Evolutionary conservation across 352 stramenopile genomes (phyloP).

Genomic region (Phytophthora colocasiae): DNA sequence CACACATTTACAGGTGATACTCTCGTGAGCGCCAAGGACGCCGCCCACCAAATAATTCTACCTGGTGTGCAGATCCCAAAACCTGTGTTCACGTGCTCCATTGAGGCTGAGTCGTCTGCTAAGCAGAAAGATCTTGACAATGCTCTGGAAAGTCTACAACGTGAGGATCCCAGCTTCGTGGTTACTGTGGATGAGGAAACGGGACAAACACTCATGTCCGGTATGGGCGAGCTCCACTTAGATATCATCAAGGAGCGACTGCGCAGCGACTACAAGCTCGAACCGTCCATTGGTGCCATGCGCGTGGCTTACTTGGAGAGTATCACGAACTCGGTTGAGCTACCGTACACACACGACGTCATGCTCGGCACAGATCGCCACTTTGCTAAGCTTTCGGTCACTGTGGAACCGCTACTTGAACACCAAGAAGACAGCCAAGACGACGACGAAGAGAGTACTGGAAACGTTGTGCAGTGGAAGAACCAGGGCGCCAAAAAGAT

Average conservation of each 20-base stretch:
- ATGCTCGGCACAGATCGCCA: constrained; percentile 77
- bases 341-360: constrained; percentile 65
- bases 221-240: constrained; percentile 95
- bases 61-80: constrained; percentile 76
- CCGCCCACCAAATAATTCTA: constrained; percentile 46
- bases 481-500: constrained; percentile 61
- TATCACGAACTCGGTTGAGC: constrained; percentile 46
- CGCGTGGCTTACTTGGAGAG: constrained; percentile 93
- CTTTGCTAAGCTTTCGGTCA: constrained; percentile 67
- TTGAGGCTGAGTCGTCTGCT: constrained; percentile 88
- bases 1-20: constrained; percentile 94
- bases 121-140: constrained; percentile 90
- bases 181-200: constrained; percentile 96
- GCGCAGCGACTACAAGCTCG: constrained; percentile 88
- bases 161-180: constrained; percentile 97
- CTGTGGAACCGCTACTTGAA: constrained; percentile 57
- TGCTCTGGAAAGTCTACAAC: constrained; percentile 77
- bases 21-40: constrained; percentile 84
- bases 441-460: constrained; percentile 32
- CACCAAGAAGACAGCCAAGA: constrained; percentile 35
- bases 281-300: constrained; percentile 86
- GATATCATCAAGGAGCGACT: constrained; percentile 94
- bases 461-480: constrained; percentile 68
- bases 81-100: constrained; percentile 91
- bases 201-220: constrained; percentile 98